Evolutionary conservation across 768 basidiomycete species (phyloP), one percentile per base, ranked within the genome.

Genomic region (Mycena galopus): DNA sequence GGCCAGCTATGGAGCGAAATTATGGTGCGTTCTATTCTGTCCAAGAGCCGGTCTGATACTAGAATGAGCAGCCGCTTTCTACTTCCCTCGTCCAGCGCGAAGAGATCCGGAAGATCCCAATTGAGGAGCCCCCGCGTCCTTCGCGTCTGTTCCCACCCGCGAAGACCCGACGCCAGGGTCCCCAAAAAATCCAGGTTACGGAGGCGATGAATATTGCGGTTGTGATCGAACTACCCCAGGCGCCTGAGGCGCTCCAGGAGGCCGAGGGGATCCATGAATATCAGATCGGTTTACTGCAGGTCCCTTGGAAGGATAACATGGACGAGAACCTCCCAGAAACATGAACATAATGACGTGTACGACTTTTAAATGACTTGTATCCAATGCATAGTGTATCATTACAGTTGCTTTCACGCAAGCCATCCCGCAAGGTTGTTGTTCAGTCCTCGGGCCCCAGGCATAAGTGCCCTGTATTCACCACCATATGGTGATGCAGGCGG

Each of bases 401-500:
- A 35, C 55, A 19, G 32, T 2, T 47, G 63, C 39, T n/a, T 50
- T 63, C 50, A 71, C 17, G 51, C 66, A 5, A 75, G 53, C 74
- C 71, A 75, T 19, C 74, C 74, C 2, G 67, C 74, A 23, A 75
- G 71, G 58, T 75, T 63, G 19, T 72, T 11, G 7, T 66, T 61
- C n/a, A 35, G 21, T 8, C 74, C 64, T 2, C 35, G 67, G 4
- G 71, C 67, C n/a, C n/a, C n/a, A 37, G 67, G 67, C 71, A 69
- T 69, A 23, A 72, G 67, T 27, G 47, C 74, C 35, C 70, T 29
- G 32, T 75, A 75, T 4, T 21, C 16, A 35, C 74, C 74, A 0
- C 71, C 74, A 44, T 72, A 75, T 5, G 71, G 74, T 4, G 74
- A 75, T 3, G 67, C 67, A 21, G 74, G 74, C 11, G 74, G 74